Conservation (phyloP, 208 protist species). For the Histomonas meleagridis region DNA sequence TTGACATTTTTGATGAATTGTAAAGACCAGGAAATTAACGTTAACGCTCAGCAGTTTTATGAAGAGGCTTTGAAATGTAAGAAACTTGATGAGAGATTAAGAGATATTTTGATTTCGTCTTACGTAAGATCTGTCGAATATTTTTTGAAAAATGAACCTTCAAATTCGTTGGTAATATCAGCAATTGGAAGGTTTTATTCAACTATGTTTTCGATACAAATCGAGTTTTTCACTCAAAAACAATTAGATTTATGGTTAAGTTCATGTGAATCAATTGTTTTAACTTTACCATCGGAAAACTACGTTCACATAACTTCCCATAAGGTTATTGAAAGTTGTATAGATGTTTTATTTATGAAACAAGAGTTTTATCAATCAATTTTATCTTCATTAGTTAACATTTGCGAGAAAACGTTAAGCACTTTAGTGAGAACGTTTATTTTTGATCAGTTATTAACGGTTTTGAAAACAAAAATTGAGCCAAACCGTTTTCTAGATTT, state of each 20-base stretch:
- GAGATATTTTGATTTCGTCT: not conserved
- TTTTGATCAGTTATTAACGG: not conserved
- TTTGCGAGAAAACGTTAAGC: not conserved
- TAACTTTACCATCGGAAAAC: not conserved
- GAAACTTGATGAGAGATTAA: not conserved
- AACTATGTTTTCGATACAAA: not conserved
- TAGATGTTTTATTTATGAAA: not conserved
- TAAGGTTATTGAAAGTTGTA: not conserved
- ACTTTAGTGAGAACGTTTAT: not conserved
- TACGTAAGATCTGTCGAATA: not conserved
- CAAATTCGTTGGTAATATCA: not conserved
- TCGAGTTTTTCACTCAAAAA: not conserved
- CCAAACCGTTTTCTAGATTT: not conserved
- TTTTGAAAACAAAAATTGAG: not conserved
- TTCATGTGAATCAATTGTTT: not conserved
- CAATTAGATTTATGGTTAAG: not conserved
- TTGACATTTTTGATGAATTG: not conserved
- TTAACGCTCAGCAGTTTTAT: not conserved
- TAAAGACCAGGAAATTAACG: not conserved
- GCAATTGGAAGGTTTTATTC: not conserved
- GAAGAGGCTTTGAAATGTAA: not conserved
- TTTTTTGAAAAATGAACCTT: not conserved
- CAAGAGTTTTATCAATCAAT: not conserved
- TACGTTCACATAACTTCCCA: not conserved
- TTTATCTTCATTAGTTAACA: not conserved